Percentiles rank a stretch among this genome's conserved stretches.
Conservation (phyloP, 208 protist genomes). For the Crithidia fasciculata region DNA sequence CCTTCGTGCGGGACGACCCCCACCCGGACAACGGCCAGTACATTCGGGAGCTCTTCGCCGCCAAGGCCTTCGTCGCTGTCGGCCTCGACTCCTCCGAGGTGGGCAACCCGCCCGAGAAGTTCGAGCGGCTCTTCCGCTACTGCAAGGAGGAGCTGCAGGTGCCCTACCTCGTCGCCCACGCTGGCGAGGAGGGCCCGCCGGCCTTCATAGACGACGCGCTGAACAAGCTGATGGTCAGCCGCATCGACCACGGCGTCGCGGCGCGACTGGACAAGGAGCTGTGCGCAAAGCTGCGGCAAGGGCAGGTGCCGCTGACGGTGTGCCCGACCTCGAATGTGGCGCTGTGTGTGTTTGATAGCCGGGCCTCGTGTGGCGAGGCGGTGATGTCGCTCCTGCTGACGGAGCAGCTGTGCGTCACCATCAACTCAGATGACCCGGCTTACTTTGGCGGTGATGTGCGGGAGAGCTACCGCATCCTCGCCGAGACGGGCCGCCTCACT, state of each 20-base stretch:
- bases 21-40: constrained; percentile 37
- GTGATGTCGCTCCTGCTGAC: constrained; percentile 36
- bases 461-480: constrained; percentile 45
- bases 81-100: constrained; percentile 56
- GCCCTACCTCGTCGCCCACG: constrained; percentile 49
- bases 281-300: constrained; percentile 22
- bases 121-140: constrained; percentile 52
- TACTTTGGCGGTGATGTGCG: constrained; percentile 64
- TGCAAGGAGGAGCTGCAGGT: constrained; percentile 47
- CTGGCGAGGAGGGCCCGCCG: constrained; percentile 60
- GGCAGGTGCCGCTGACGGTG: constrained; percentile 47
- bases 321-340: constrained; percentile 66
- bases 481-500: constrained; percentile 34
- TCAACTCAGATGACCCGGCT: constrained; percentile 70
- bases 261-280: constrained; percentile 35
- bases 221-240: constrained; percentile 40
- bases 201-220: constrained; percentile 39
- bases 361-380: constrained; percentile 20
- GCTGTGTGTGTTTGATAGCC: constrained; percentile 42
- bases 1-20: constrained; percentile 35
- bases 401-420: constrained; percentile 45
- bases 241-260: constrained; percentile 60
- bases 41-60: constrained; percentile 48
- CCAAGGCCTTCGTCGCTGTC: constrained; percentile 47
- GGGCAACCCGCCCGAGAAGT: constrained; percentile 56